Evolutionary conservation across 83 land plant species (phyloP).

Genomic region (Picea abies): DNA sequence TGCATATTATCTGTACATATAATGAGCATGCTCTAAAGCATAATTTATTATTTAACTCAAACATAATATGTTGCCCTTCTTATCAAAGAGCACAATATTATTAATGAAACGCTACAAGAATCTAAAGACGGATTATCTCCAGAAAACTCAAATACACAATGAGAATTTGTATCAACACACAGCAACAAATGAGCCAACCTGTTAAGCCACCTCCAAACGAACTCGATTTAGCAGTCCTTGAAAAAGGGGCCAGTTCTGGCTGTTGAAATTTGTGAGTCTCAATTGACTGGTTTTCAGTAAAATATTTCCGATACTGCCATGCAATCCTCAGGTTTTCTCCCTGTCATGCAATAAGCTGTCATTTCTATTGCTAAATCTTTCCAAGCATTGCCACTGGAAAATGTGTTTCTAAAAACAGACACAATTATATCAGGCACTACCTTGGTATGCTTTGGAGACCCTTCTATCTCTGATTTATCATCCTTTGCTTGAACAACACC

Average conservation of each 20-base stretch:
- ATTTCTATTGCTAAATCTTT: background rate
- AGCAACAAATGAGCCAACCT: background rate
- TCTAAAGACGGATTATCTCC: too few relatives aligned
- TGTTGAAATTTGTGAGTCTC: slow-evolving; percentile 33
- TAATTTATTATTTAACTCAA: background rate
- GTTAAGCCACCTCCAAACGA: background rate
- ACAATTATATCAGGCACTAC: background rate
- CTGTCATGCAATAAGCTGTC: slow-evolving; percentile 5
- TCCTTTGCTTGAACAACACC: slow-evolving; percentile 47
- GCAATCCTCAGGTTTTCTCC: slow-evolving; percentile 73
- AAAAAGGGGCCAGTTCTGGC: slow-evolving; percentile 21
- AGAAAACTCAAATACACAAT: too few relatives aligned
- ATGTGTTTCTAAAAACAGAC: background rate
- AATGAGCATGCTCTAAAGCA: background rate
- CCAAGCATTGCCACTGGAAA: background rate
- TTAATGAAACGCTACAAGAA: too few relatives aligned
- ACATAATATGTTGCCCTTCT: too few relatives aligned
- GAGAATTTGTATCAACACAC: too few relatives aligned
- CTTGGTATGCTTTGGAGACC: slow-evolving; percentile 17
- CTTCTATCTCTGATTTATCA: slow-evolving; percentile 23
- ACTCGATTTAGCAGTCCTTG: slow-evolving; percentile 23
- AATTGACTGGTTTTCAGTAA: slow-evolving; percentile 51
- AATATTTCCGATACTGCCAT: slow-evolving; percentile 91
- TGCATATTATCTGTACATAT: background rate
- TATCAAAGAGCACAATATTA: too few relatives aligned